Evolutionary conservation across 352 stramenopile genomes (phyloP), one percentile per base, ranked within the genome.

Genomic region (Globisporangium alternatum): DNA sequence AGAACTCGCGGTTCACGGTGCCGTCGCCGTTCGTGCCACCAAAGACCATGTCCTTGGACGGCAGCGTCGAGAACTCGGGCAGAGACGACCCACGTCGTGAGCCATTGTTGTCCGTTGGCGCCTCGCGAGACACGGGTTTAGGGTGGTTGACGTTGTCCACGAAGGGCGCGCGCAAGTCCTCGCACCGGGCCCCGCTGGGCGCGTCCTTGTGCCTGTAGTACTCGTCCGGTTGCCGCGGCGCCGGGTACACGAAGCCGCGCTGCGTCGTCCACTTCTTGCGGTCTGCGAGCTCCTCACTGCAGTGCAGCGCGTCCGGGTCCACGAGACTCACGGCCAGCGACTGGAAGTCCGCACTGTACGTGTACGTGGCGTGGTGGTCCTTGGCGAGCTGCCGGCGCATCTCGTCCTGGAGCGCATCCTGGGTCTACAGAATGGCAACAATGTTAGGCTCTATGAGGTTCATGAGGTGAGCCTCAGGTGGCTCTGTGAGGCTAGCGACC

Each of bases 41-140:
- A 60, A 97, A 97, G 21, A 96, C 49, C 68, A 89, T 76, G 59
- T 92, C 76, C 62, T 96, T 97, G n/a, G 83, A 93, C 25, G 88
- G 88, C 6, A 96, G 62, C 5, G 78, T 96, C 41, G 90, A 84
- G 63, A 97, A 97, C 13, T 87, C 66, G 1, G 72, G 47, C 3
- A 62, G 70, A 30, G 57, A 37, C 9, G 12, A 28, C 17, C 37
- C 15, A 0, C 49, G 28, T 44, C 28, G 8, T 13, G 30, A 8
- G 6, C 35, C 22, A 17, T 28, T 53, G 51, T 41, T 56, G 21
- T 60, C 64, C 47, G 48, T 45, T 56, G 63, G 43, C n/a, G 64
- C 63, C 10, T 74, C 77, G 31, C 84, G 69, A 0, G 78, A 87
- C 13, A 90, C 60, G 1, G 84, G 78, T 66, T 86, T 86, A 2